phyloP scores from a whole-genome alignment of 495 filamentous ascomycete genomes.

The Penicillium taxi region DNA sequence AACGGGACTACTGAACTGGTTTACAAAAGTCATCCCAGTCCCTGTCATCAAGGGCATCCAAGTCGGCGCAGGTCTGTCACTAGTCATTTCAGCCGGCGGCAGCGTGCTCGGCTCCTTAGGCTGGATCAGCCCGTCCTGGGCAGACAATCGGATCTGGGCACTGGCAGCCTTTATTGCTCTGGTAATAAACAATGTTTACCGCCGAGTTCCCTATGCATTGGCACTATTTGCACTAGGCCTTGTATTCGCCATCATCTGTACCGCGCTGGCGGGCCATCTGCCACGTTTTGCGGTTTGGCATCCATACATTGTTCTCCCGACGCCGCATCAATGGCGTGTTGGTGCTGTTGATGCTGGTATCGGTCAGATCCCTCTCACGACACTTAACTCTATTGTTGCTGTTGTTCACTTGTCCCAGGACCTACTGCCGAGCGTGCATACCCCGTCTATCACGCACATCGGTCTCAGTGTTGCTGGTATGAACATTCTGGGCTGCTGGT shows the following conservation, averaged over 20 bases:
- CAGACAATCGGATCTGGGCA: slow-evolving; percentile 69
- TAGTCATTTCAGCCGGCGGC: slow-evolving; percentile 66
- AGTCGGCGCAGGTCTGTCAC: slow-evolving; percentile 75
- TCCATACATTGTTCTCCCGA: slow-evolving; percentile 38
- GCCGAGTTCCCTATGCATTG: slow-evolving; percentile 67
- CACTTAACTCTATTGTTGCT: slow-evolving; percentile 84
- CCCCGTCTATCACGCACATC: slow-evolving; percentile 62
- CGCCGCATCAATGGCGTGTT: slow-evolving; percentile 34
- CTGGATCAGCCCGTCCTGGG: slow-evolving; percentile 50
- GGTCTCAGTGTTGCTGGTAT: slow-evolving; percentile 73
- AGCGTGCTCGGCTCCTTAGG: slow-evolving; percentile 51
- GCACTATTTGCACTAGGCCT: slow-evolving; percentile 59
- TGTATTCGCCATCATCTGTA: slow-evolving; percentile 43
- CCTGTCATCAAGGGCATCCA: slow-evolving; percentile 92
- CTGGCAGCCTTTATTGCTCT: slow-evolving; percentile 62
- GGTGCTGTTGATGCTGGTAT: slow-evolving; percentile 56
- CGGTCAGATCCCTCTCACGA: slow-evolving; percentile 82
- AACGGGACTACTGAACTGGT: slow-evolving; percentile 65
- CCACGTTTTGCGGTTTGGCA: slow-evolving; percentile 46
- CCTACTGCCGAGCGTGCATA: slow-evolving; percentile 57
- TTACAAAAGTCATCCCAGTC: slow-evolving; percentile 63
- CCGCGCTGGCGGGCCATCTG: slow-evolving; percentile 25
- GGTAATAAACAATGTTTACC: slow-evolving; percentile 50
- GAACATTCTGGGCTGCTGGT: slow-evolving; percentile 82
- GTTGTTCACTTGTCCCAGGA: slow-evolving; percentile 66